phyloP scores from a whole-genome alignment of 1,284 basidiomycete genomes.

The Ustilago shanxiensis region DNA sequence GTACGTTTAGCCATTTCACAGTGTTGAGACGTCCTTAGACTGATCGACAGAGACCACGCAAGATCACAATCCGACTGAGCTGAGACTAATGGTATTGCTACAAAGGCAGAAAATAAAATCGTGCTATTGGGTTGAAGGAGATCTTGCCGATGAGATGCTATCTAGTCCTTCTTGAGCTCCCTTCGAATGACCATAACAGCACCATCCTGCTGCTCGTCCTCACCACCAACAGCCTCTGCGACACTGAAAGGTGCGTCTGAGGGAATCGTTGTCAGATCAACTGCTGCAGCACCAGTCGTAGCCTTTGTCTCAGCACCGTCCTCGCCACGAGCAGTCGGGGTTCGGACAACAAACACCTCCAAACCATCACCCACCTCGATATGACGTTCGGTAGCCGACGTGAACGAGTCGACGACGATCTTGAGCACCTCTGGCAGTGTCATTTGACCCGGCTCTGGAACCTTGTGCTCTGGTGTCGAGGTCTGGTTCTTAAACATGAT shows the following conservation, averaged over 20 bases:
- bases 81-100: slow-evolving; percentile 20
- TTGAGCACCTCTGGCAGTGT: slow-evolving; percentile 59
- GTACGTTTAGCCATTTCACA: not conserved
- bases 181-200: slow-evolving; percentile 66
- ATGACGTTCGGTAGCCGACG: slow-evolving; percentile 67
- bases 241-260: slow-evolving; percentile 55
- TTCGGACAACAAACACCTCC: slow-evolving; percentile 67
- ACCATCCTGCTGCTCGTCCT: slow-evolving; percentile 62
- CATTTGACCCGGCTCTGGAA: slow-evolving; percentile 66
- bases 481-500: slow-evolving; percentile 69
- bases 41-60: not conserved
- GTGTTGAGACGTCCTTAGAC: not conserved
- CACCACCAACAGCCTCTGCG: slow-evolving; percentile 64
- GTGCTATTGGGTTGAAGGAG: not conserved
- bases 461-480: slow-evolving; percentile 51
- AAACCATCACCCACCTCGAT: slow-evolving; percentile 69
- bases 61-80: not conserved
- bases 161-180: slow-evolving; percentile 68
- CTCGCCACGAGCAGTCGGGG: not conserved
- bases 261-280: slow-evolving; percentile 45
- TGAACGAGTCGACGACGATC: slow-evolving; percentile 68
- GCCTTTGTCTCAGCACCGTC: slow-evolving; percentile 6
- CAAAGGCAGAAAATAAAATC: not conserved
- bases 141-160: not conserved
- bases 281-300: slow-evolving; percentile 36